phyloP scores from a whole-genome alignment of 805 yeast species.

The Candida odintsovae region DNA sequence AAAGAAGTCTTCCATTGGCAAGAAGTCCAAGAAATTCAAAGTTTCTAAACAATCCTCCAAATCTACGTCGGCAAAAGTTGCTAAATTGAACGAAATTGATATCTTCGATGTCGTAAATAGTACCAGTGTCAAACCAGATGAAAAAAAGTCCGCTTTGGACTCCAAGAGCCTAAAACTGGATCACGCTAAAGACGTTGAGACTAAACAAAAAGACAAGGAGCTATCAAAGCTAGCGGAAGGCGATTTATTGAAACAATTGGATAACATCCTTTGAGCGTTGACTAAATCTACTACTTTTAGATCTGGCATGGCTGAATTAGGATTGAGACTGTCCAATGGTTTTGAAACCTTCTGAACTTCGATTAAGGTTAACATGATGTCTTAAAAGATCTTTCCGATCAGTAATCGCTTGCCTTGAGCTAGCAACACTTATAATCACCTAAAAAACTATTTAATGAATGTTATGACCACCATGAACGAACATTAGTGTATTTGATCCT shows the following conservation, averaged over 20 bases:
- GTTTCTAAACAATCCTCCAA: conserved; percentile 5
- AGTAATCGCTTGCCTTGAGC: not conserved
- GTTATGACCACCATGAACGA: too few species aligned
- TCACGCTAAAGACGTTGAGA: conserved; percentile 3
- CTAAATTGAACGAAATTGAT: conserved; percentile 9
- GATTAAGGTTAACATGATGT: too few species aligned
- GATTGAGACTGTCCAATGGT: too few species aligned
- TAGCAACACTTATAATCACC: too few species aligned
- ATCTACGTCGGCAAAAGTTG: conserved; percentile 6
- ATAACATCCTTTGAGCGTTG: conserved; percentile 3
- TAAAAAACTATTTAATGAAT: too few species aligned
- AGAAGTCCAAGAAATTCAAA: conserved; percentile 16
- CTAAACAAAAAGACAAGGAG: conserved; percentile 19
- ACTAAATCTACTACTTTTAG: too few species aligned
- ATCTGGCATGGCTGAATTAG: too few species aligned
- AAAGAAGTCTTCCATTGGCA: conserved; percentile 1
- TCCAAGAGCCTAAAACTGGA: conserved; percentile 21
- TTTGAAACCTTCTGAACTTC: too few species aligned
- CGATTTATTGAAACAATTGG: conserved; percentile 26
- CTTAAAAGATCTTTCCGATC: too few species aligned
- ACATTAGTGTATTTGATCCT: too few species aligned
- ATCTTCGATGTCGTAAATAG: conserved; percentile 5
- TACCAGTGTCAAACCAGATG: not conserved
- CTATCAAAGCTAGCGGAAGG: conserved; percentile 24
- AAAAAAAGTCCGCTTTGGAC: conserved; percentile 8